Evolutionary conservation across 2,329 filamentous ascomycete genomes (phyloP), one percentile per base, ranked within the genome.

Genomic region (Leptosphaerulina australis): DNA sequence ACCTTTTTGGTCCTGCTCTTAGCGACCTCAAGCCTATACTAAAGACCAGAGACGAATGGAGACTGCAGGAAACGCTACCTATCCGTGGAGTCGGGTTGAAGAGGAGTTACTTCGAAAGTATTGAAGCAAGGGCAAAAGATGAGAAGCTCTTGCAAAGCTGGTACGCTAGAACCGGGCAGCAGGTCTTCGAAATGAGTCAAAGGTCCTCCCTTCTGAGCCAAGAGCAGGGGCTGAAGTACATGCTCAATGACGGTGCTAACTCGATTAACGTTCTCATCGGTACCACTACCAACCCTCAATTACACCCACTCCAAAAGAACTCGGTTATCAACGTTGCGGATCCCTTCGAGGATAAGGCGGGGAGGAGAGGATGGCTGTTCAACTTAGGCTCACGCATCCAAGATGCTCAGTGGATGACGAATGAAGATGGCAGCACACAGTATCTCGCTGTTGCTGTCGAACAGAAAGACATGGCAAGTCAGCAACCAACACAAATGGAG

Each of bases 381-480:
- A 83, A 84, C 60, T 50, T 84, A 15, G 83, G 82, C 3, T 74
- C 74, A 1, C 79, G 76, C 39, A 67, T 85, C 7, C 77, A 82
- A 54, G 79, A 78, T 25, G 58, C 76, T 4, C 75, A 77, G 29
- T 80, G 77, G 77, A 70, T 63, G 4, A 68, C 73, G 5, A 74
- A 74, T 25, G 71, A 75, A 37, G 49, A 71, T 15, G 76, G 74
- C 2, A 57, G 63, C n/a, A 73, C 70, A 15, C 84, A 87, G 56
- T 85, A 84, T 67, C 74, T 87, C 5, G 81, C 82, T 14, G 68
- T 83, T 5, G 73, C 73, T 22, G 71, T 76, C 12, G 50, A 68
- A 62, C 59, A 71, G 53, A 63, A 54, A 37, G 50, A 41, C 33
- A 47, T 39, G 3, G 43, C 28, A 4, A 41, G 36, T 4, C 46